Conservation (phyloP, 176 grass and related monocot genomes). For the Oryza officinalis region DNA sequence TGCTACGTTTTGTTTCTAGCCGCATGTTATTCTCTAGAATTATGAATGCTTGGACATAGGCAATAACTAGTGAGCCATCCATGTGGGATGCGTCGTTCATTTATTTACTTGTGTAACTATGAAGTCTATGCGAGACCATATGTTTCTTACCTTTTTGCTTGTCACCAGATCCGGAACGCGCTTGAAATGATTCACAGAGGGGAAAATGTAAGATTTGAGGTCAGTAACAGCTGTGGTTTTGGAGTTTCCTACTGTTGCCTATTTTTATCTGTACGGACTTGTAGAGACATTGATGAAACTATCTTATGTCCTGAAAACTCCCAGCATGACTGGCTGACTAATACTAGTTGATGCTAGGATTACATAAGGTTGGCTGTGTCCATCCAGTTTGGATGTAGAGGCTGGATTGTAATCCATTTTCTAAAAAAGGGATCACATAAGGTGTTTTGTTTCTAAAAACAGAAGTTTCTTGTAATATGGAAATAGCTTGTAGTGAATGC, state of each 20-base stretch:
- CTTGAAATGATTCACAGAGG: constrained; percentile 57
- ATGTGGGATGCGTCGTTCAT: neutral
- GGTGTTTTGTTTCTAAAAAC: too few species aligned
- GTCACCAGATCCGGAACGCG: constrained; percentile 56
- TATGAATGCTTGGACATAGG: neutral
- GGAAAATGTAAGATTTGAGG: constrained; percentile 61
- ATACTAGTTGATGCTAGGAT: constrained; percentile 7
- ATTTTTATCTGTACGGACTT: neutral
- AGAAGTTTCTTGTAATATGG: neutral
- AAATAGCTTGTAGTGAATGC: neutral
- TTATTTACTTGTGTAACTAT: neutral
- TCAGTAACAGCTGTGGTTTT: constrained; percentile 18
- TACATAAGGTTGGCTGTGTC: neutral
- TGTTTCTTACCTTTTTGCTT: constrained; percentile 27
- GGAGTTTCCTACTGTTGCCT: neutral
- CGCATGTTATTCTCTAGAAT: neutral
- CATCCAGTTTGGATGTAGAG: too few species aligned
- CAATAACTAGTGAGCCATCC: neutral
- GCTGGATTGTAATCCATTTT: too few species aligned
- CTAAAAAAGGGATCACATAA: neutral
- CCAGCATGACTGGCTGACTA: neutral
- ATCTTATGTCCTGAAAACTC: neutral
- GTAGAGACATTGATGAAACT: neutral
- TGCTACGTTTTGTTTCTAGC: neutral
- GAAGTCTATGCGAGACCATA: neutral